Evolutionary conservation across 352 stramenopile genomes (phyloP).

Genomic region (Pythium phragmiticola): DNA sequence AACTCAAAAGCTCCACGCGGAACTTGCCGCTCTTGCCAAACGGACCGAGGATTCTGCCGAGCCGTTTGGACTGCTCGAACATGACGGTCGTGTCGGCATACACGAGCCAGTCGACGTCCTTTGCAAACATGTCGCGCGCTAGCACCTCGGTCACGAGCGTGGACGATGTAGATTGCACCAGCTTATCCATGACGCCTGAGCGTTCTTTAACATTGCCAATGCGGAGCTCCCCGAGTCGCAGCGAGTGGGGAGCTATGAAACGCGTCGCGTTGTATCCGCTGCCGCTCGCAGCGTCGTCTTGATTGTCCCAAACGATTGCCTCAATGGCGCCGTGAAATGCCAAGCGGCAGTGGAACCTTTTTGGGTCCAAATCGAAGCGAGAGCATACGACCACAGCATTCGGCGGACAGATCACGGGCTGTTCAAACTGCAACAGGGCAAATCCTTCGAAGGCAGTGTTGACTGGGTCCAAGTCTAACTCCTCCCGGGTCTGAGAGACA

Average conservation of each 20-base stretch:
- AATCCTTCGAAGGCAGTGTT: constrained; percentile 28
- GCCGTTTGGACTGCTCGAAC: constrained; percentile 33
- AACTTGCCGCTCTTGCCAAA: constrained; percentile 88
- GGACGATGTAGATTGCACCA: constrained; percentile 13
- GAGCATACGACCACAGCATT: constrained; percentile 65
- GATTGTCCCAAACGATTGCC: constrained; percentile 32
- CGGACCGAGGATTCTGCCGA: constrained; percentile 58
- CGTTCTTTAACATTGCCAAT: constrained; percentile 70
- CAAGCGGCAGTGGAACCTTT: constrained; percentile 60
- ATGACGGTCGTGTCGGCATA: constrained; percentile 54
- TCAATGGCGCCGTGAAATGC: constrained; percentile 66
- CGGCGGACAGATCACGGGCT: constrained; percentile 53
- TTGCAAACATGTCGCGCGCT: constrained; percentile 74
- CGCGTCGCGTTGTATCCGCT: neutral
- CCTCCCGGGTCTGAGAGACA: constrained; percentile 6
- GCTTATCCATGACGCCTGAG: constrained; percentile 60
- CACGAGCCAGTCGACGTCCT: constrained; percentile 67
- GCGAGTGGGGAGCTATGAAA: neutral
- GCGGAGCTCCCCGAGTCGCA: constrained; percentile 35
- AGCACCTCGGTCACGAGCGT: constrained; percentile 34
- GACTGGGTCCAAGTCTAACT: neutral
- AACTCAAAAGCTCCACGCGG: constrained; percentile 38
- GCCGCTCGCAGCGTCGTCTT: neutral
- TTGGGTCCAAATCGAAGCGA: constrained; percentile 67
- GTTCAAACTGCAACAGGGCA: constrained; percentile 71